These are phyloP conservation scores for Rhododendron griersonianum DNA, from an alignment of 148 eudicot species.

Conservation along the genomic window DNA sequence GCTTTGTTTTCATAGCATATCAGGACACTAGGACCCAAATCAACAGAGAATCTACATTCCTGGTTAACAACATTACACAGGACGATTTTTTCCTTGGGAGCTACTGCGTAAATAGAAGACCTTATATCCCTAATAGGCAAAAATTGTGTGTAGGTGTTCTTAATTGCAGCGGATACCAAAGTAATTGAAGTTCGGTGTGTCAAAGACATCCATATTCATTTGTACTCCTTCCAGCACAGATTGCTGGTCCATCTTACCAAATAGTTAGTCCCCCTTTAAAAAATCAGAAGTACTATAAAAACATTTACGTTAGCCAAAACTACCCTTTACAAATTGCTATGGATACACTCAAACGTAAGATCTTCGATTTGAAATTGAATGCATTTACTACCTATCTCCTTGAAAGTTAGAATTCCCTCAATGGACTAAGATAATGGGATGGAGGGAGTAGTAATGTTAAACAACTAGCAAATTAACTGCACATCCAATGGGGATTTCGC, in stretches of 20 bases:
- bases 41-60: background rate
- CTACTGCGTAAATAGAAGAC: background rate
- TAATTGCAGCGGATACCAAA: background rate
- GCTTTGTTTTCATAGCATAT: background rate
- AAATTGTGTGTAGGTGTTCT: background rate
- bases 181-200: background rate
- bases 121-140: background rate
- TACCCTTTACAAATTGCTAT: background rate
- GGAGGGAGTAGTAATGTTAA: background rate
- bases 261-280: background rate
- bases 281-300: background rate
- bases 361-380: background rate
- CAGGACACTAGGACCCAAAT: background rate
- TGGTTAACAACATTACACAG: background rate
- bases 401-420: background rate
- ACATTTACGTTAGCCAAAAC: background rate
- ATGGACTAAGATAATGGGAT: background rate
- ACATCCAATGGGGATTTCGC: background rate
- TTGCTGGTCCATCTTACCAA: background rate
- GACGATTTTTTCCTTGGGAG: background rate
- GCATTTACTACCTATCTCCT: background rate
- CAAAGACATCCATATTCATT: background rate
- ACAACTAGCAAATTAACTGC: slow-evolving; percentile 7
- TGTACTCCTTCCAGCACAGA: background rate
- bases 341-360: background rate